Evolutionary conservation across 1,139 yeast species (phyloP).

Genomic region (Kurtzmaniella quercitrusa): DNA sequence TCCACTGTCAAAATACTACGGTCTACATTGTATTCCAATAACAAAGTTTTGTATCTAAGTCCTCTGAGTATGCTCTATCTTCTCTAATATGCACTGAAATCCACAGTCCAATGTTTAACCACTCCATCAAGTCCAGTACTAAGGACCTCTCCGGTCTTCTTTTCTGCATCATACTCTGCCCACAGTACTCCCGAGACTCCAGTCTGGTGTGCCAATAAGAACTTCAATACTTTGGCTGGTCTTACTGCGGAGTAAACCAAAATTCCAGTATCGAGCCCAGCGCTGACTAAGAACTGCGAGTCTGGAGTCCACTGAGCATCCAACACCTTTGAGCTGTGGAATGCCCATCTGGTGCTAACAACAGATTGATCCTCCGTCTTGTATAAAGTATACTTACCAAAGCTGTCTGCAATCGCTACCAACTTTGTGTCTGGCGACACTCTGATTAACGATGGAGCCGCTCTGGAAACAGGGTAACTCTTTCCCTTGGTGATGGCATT

Average conservation of each 20-base stretch:
- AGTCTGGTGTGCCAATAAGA: constrained; percentile 79
- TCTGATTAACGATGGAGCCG: constrained; percentile 58
- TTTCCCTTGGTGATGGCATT: constrained; percentile 13
- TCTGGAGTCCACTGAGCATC: constrained; percentile 76
- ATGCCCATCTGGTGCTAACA: constrained; percentile 91
- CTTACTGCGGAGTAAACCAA: constrained; percentile 72
- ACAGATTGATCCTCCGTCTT: constrained; percentile 50
- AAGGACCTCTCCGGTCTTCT: constrained; percentile 37
- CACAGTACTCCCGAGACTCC: constrained; percentile 79
- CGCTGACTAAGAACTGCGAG: constrained; percentile 69
- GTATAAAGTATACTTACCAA: constrained; percentile 79
- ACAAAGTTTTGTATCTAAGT: not conserved
- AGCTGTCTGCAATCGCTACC: constrained; percentile 80
- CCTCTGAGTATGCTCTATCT: not conserved
- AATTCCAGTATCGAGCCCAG: constrained; percentile 79
- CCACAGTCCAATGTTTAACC: constrained; percentile 68
- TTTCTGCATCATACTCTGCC: constrained; percentile 38
- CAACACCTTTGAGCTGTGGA: constrained; percentile 80
- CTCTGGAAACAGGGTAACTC: constrained; percentile 47
- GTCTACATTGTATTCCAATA: no score
- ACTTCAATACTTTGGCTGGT: constrained; percentile 74
- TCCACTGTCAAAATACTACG: no score
- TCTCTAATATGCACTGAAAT: constrained; percentile 17
- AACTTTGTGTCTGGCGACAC: constrained; percentile 67
- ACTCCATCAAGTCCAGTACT: constrained; percentile 82